Evolutionary conservation across 202 grass and related monocot genomes (phyloP).

Genomic region (Zoysia matrella): DNA sequence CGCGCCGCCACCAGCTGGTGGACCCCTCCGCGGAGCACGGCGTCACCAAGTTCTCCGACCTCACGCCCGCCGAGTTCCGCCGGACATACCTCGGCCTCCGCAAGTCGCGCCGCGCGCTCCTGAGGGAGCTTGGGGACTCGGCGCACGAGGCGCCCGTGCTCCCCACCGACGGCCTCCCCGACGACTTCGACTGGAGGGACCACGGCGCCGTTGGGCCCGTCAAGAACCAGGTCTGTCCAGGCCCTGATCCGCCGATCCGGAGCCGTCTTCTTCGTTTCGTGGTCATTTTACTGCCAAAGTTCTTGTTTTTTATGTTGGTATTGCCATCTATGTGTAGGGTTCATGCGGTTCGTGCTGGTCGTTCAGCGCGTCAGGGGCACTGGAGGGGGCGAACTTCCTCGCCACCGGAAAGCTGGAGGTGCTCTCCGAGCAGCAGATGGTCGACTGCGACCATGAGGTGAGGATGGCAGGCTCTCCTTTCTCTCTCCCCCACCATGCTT

Average conservation of each 20-base stretch:
- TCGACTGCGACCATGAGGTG: slow-evolving; percentile 96
- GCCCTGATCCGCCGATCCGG: slow-evolving; percentile 7
- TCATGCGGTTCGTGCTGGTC: slow-evolving; percentile 98
- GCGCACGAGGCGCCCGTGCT: slow-evolving; percentile 63
- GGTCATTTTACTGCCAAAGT: background rate
- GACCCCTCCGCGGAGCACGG: no score
- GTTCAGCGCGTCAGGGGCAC: slow-evolving; percentile 80
- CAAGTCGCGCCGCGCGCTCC: slow-evolving; percentile 44
- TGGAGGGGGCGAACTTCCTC: slow-evolving; percentile 92
- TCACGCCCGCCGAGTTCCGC: slow-evolving; percentile 57
- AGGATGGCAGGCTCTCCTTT: background rate
- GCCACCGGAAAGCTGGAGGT: slow-evolving; percentile 79
- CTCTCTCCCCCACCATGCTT: background rate
- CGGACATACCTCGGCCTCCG: slow-evolving; percentile 65
- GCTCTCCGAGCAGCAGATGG: slow-evolving; percentile 90
- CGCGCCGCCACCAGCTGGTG: no score
- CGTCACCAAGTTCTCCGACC: no score
- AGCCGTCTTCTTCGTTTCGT: background rate
- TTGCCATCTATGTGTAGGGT: slow-evolving; percentile 44
- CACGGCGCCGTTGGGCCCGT: slow-evolving; percentile 70
- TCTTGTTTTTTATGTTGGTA: slow-evolving; percentile 9
- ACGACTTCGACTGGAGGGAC: slow-evolving; percentile 86
- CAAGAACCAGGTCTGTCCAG: slow-evolving; percentile 66
- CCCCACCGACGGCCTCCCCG: slow-evolving; percentile 69
- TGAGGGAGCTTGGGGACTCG: slow-evolving; percentile 33